phyloP scores from a whole-genome alignment of 164 flowering plant species.

The Chimonanthus praecox region DNA sequence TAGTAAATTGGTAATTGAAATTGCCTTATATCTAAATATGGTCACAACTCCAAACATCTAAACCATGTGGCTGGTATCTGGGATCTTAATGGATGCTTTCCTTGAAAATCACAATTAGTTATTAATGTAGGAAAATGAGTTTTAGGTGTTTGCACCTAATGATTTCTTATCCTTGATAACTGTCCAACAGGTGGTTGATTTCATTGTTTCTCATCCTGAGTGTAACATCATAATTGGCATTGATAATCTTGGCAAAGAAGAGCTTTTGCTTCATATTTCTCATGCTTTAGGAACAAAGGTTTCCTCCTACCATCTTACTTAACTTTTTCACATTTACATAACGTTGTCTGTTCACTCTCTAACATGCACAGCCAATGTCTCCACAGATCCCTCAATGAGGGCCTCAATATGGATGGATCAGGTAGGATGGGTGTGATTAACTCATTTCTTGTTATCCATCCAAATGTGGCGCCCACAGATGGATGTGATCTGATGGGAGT shows the following conservation, averaged over 20 bases:
- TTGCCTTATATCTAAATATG: no score
- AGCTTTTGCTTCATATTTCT: constrained; percentile 62
- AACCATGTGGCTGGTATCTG: no score
- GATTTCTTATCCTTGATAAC: constrained; percentile 5
- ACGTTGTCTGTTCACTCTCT: not conserved
- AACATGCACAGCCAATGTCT: not conserved
- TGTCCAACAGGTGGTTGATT: constrained; percentile 56
- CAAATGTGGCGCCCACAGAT: no score
- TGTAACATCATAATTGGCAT: constrained; percentile 75
- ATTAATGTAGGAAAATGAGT: no score
- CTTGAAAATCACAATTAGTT: no score
- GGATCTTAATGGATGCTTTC: no score
- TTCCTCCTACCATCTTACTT: not conserved
- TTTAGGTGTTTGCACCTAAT: not conserved
- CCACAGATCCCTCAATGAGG: not conserved
- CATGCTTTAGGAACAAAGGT: constrained; percentile 62
- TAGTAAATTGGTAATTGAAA: no score
- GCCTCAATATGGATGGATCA: no score
- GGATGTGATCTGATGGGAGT: no score
- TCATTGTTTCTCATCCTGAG: constrained; percentile 66
- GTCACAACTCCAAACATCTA: no score
- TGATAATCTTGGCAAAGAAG: constrained; percentile 83
- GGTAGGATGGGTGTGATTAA: no score
- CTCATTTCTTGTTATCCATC: no score
- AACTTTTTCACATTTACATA: not conserved